phyloP scores from a whole-genome alignment of 1,139 yeast genomes.

The Meyerozyma athensensis region DNA sequence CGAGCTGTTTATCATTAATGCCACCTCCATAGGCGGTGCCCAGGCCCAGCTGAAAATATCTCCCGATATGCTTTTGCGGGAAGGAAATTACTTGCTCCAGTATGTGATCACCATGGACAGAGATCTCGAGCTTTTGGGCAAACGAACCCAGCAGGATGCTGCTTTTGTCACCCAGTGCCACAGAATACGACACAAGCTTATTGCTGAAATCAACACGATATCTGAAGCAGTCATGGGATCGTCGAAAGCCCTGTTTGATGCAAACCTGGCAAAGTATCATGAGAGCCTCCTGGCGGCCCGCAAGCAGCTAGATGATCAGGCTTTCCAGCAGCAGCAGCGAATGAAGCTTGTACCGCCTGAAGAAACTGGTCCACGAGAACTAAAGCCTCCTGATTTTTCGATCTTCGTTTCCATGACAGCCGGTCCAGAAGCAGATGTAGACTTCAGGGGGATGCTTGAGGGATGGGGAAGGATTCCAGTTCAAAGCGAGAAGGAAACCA shows the following conservation, averaged over 20 bases:
- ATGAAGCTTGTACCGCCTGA: conserved; percentile 7
- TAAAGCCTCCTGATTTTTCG: conserved; percentile 10
- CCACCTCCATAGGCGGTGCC: conserved; percentile 22
- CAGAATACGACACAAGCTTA: conserved; percentile 25
- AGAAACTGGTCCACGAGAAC: conserved; percentile 5
- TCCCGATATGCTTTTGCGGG: conserved; percentile 29
- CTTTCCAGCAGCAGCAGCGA: conserved; percentile 18
- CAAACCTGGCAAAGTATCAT: conserved; percentile 24
- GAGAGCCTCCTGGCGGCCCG: conserved; percentile 24
- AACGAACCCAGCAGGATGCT: conserved; percentile 9
- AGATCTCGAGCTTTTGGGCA: conserved; percentile 9
- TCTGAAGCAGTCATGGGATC: conserved; percentile 26
- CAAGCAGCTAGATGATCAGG: conserved; percentile 28
- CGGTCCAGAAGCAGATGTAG: conserved; percentile 6
- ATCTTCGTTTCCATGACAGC: conserved; percentile 7
- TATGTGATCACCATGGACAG: conserved; percentile 23
- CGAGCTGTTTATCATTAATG: conserved; percentile 38
- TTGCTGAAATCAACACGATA: conserved; percentile 28
- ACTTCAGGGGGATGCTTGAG: conserved; percentile 7
- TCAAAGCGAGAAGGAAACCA: neutral
- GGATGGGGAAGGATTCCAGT: conserved; percentile 8
- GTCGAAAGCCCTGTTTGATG: conserved; percentile 20
- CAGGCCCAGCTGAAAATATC: conserved; percentile 8
- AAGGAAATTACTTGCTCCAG: conserved; percentile 29
- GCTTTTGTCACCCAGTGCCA: conserved; percentile 14